Conservation (phyloP, 2,329 filamentous ascomycete species). For the Colletotrichum filicis region DNA sequence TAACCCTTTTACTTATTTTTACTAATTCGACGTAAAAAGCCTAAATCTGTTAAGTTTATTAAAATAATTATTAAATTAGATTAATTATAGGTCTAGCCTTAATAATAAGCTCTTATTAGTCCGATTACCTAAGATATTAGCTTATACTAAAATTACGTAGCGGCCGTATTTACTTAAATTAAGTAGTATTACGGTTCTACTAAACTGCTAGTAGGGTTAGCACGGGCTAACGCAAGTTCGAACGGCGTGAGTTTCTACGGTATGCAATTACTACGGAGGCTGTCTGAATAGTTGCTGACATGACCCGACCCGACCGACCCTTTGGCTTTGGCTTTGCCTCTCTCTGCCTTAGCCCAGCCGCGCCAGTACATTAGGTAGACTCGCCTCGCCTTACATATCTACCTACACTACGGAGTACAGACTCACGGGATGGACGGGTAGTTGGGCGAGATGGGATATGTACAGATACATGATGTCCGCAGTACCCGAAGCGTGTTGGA, state of each 20-base stretch:
- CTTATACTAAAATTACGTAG: no score
- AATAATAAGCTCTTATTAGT: no score
- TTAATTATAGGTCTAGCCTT: no score
- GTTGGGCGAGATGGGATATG: not conserved
- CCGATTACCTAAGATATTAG: no score
- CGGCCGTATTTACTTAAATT: rapidly evolving
- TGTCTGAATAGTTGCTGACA: not conserved
- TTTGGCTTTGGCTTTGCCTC: not conserved
- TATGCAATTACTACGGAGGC: not conserved
- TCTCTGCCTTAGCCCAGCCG: constrained; percentile 8
- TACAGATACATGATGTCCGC: not conserved
- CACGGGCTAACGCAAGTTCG: no score
- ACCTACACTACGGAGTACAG: not conserved
- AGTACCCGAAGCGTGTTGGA: not conserved
- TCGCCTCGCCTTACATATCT: not conserved
- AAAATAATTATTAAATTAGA: no score
- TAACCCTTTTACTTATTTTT: no score
- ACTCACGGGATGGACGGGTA: not conserved
- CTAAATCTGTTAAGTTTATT: no score
- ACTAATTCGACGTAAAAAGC: no score
- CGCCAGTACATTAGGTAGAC: not conserved
- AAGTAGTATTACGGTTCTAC: no score
- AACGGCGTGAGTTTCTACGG: no score
- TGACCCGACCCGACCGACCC: not conserved
- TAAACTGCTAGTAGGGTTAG: no score